These are phyloP conservation scores for Acacia melanoxylon DNA, from an alignment of 306 rosid genomes.

Conservation along the genomic window DNA sequence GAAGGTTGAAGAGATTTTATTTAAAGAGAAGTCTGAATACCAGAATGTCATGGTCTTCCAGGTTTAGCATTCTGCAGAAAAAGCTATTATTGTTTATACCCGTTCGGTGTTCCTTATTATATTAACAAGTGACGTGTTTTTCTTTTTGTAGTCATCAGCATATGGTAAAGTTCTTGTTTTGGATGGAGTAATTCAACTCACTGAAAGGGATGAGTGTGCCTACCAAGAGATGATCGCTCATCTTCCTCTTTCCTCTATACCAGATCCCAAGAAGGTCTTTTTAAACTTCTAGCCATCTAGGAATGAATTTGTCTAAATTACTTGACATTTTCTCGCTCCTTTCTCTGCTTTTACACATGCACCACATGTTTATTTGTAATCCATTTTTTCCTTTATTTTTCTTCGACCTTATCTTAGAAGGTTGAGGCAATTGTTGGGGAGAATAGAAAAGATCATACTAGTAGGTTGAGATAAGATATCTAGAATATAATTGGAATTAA, in stretches of 20 bases:
- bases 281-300: slow-evolving; percentile 1
- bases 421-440: not conserved
- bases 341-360: not conserved
- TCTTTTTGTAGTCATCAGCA: slow-evolving; percentile 76
- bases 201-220: slow-evolving; percentile 98
- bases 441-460: not conserved
- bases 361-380: not conserved
- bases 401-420: not conserved
- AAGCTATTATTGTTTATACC: slow-evolving; percentile 1
- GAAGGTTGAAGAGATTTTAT: slow-evolving; percentile 84
- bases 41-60: slow-evolving; percentile 92
- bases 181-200: slow-evolving; percentile 98
- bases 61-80: slow-evolving; percentile 45
- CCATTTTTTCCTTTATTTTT: not conserved
- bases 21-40: slow-evolving; percentile 84
- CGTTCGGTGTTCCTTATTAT: slow-evolving; percentile 13
- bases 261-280: slow-evolving; percentile 83
- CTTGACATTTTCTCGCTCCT: not conserved
- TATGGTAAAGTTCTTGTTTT: slow-evolving; percentile 95
- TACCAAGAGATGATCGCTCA: slow-evolving; percentile 99
- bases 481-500: not conserved
- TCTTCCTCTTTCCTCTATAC: slow-evolving; percentile 96
- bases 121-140: slow-evolving; percentile 16
- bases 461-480: not conserved
- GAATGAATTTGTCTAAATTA: not conserved